These are phyloP conservation scores for Mycena pura DNA, from an alignment of 768 basidiomycete genomes.

Conservation along the genomic window DNA sequence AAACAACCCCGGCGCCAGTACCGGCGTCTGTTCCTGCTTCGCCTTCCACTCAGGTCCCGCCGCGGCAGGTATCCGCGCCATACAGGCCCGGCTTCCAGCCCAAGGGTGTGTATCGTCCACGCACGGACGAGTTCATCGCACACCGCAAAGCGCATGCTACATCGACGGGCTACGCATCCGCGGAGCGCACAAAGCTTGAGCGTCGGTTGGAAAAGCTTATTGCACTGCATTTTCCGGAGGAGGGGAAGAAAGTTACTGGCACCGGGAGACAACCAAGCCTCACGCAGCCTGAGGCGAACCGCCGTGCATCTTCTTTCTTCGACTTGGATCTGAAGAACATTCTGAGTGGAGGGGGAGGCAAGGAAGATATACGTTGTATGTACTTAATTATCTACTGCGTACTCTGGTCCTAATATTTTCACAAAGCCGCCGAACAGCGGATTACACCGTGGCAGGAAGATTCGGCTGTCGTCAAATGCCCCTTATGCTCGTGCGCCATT, in stretches of 20 bases:
- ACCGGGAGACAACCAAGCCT: slow-evolving; percentile 24
- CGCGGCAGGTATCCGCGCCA: slow-evolving; percentile 51
- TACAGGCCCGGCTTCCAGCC: slow-evolving; percentile 96
- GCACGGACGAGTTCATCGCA: slow-evolving; percentile 83
- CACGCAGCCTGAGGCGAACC: slow-evolving; percentile 32
- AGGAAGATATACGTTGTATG: slow-evolving; percentile 73
- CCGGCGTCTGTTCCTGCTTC: slow-evolving; percentile 30
- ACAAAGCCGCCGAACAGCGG: slow-evolving; percentile 78
- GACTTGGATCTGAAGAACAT: slow-evolving; percentile 71
- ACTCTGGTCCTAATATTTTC: neutral
- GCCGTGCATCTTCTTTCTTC: slow-evolving; percentile 74
- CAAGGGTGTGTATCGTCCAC: slow-evolving; percentile 76
- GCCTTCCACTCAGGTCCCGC: slow-evolving; percentile 26
- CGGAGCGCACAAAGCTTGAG: slow-evolving; percentile 86
- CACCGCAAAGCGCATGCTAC: slow-evolving; percentile 41
- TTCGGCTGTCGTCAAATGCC: slow-evolving; percentile 75
- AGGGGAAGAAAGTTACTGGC: slow-evolving; percentile 20
- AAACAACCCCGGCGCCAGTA: slow-evolving; percentile 32
- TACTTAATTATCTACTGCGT: neutral
- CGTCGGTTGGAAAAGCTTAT: slow-evolving; percentile 90
- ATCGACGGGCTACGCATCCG: slow-evolving; percentile 43
- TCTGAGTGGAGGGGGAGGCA: slow-evolving; percentile 56
- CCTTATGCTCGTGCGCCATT: slow-evolving; percentile 75
- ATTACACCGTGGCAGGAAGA: slow-evolving; percentile 98
- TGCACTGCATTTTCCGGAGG: slow-evolving; percentile 65